phyloP scores from a whole-genome alignment of 495 filamentous ascomycete species.

The Aspergillus leporis region DNA sequence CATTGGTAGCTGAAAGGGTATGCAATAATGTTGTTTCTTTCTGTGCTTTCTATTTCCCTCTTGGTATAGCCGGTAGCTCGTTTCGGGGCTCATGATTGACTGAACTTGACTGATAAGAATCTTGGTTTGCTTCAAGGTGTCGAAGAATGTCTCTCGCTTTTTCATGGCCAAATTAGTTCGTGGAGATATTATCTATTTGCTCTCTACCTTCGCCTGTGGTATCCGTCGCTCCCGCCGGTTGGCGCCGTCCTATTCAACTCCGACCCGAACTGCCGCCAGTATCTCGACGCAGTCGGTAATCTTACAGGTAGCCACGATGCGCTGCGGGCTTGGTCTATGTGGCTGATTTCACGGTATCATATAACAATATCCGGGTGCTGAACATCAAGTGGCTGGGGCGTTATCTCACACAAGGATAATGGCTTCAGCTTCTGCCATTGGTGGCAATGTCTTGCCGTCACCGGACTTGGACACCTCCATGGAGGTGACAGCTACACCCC shows the following conservation, averaged over 20 bases:
- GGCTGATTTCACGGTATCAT: conserved; percentile 13
- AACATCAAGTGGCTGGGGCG: background rate
- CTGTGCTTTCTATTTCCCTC: background rate
- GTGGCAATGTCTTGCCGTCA: conserved; percentile 8
- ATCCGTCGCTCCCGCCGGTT: background rate
- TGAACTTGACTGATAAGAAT: background rate
- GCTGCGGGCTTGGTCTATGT: conserved; percentile 5
- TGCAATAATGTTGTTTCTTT: background rate
- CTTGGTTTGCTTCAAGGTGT: background rate
- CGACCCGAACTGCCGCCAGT: background rate
- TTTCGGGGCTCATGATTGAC: background rate
- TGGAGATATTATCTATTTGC: background rate
- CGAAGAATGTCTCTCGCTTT: background rate
- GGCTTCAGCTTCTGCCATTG: conserved; percentile 14
- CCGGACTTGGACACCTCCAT: conserved; percentile 6
- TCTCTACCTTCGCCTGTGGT: background rate
- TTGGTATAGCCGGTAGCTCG: background rate
- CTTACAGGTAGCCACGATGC: conserved; percentile 12
- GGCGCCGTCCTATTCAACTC: background rate
- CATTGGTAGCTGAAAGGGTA: background rate
- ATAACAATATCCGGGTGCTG: background rate
- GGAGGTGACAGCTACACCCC: background rate
- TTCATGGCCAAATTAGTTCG: background rate
- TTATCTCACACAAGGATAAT: background rate
- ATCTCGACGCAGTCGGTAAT: conserved; percentile 6